Conservation (phyloP, 192 early-diverging fungal species). For the Coemansia pectinata region DNA sequence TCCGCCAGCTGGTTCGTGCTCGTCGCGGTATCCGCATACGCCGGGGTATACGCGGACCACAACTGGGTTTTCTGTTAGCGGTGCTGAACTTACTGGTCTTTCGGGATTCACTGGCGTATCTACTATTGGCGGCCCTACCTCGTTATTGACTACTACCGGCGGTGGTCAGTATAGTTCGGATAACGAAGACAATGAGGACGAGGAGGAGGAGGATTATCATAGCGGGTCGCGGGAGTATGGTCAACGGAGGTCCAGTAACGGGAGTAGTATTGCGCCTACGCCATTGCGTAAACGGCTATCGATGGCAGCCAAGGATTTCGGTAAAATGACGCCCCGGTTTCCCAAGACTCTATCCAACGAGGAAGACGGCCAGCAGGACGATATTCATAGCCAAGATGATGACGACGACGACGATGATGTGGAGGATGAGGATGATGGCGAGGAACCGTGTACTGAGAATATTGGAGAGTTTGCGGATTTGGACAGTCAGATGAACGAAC, state of each 20-base stretch:
- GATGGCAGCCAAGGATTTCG: conserved; percentile 42
- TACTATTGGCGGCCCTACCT: conserved; percentile 26
- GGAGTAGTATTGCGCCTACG: conserved; percentile 13
- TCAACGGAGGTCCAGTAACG: neutral
- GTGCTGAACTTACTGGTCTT: conserved; percentile 26
- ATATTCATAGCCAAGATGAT: neutral
- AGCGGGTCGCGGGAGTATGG: neutral
- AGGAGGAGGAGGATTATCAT: neutral
- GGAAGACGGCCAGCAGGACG: neutral
- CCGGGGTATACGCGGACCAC: conserved; percentile 27
- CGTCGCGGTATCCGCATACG: conserved; percentile 16
- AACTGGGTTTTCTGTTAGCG: conserved; percentile 27
- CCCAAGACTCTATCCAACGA: conserved; percentile 10
- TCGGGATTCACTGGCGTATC: conserved; percentile 44
- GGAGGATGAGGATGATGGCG: conserved; percentile 33
- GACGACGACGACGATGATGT: conserved; percentile 36
- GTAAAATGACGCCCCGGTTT: conserved; percentile 40
- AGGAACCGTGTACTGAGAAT: conserved; percentile 46
- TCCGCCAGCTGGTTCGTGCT: neutral
- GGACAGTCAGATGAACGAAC: conserved; percentile 46
- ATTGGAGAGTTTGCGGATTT: conserved; percentile 48
- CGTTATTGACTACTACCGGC: conserved; percentile 2
- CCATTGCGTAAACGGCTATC: conserved; percentile 48
- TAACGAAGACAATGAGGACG: conserved; percentile 11
- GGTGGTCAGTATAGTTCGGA: neutral